phyloP scores from a whole-genome alignment of 2,329 filamentous ascomycete species.

The Paecilomyces formosus region DNA sequence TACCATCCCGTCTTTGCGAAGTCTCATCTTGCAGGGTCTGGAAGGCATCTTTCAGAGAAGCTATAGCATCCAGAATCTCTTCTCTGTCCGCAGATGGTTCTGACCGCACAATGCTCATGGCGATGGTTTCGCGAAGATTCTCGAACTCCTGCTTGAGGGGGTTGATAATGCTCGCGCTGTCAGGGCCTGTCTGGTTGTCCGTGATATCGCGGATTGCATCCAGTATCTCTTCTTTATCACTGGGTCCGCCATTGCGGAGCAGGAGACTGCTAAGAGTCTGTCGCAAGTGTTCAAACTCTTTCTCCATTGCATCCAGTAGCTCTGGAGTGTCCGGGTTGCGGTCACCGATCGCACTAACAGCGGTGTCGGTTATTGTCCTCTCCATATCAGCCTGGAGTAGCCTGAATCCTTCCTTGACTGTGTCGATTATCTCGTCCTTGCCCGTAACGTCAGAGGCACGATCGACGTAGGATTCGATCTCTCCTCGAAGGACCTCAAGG shows the following conservation, averaged over 20 bases:
- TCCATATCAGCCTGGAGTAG: constrained; percentile 53
- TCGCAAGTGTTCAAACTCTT: constrained; percentile 74
- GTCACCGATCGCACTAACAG: constrained; percentile 16
- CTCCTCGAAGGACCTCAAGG: constrained; percentile 67
- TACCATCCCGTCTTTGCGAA: constrained; percentile 46
- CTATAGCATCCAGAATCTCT: constrained; percentile 58
- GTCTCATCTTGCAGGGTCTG: constrained; percentile 44
- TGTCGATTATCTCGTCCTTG: constrained; percentile 72
- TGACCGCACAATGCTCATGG: constrained; percentile 43
- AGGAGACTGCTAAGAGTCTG: constrained; percentile 67
- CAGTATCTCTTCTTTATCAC: constrained; percentile 55
- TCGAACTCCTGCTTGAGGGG: constrained; percentile 55
- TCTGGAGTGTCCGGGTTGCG: constrained; percentile 53
- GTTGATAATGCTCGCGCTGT: constrained; percentile 27
- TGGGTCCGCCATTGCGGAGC: constrained; percentile 50
- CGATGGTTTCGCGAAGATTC: constrained; percentile 51
- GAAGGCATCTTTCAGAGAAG: constrained; percentile 36
- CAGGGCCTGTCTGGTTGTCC: constrained; percentile 24
- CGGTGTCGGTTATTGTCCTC: constrained; percentile 41
- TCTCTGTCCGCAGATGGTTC: constrained; percentile 47
- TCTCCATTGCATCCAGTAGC: constrained; percentile 67
- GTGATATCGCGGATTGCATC: constrained; percentile 50
- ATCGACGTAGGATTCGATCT: constrained; percentile 77
- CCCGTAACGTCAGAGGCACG: constrained; percentile 59
- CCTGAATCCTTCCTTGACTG: constrained; percentile 56